phyloP scores from a whole-genome alignment of 805 yeast species.

The Naumovozyma baii region DNA sequence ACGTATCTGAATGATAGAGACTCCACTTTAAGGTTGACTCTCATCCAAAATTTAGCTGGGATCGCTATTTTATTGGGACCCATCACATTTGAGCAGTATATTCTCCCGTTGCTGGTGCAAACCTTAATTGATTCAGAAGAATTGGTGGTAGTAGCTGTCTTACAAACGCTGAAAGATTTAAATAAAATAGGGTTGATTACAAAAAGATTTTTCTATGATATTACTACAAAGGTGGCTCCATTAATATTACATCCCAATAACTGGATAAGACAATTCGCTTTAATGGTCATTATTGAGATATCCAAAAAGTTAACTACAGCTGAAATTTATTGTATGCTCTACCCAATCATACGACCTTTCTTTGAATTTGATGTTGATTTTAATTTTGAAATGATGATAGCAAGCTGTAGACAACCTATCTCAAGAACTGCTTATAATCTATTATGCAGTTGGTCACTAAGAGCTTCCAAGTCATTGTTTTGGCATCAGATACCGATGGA shows the following conservation, averaged over 20 bases:
- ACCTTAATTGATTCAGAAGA: slow-evolving; percentile 80
- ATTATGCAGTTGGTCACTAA: slow-evolving; percentile 61
- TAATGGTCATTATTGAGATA: slow-evolving; percentile 52
- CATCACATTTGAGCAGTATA: slow-evolving; percentile 74
- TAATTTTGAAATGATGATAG: slow-evolving; percentile 53
- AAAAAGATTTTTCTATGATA: slow-evolving; percentile 44
- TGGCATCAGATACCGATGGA: slow-evolving; percentile 51
- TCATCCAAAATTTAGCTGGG: slow-evolving; percentile 62
- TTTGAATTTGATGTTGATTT: slow-evolving; percentile 71
- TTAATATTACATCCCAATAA: slow-evolving; percentile 78
- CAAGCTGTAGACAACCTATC: slow-evolving; percentile 59
- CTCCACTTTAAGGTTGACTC: slow-evolving; percentile 54
- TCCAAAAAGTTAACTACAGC: slow-evolving; percentile 59
- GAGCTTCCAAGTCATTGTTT: slow-evolving; percentile 59
- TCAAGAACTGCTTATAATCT: slow-evolving; percentile 55
- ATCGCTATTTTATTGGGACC: slow-evolving; percentile 76
- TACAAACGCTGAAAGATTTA: slow-evolving; percentile 48
- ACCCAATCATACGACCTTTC: slow-evolving; percentile 70
- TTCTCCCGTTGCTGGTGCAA: slow-evolving; percentile 76
- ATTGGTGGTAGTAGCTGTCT: slow-evolving; percentile 60
- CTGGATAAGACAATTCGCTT: slow-evolving; percentile 65
- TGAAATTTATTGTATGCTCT: slow-evolving; percentile 71
- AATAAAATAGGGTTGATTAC: slow-evolving; percentile 48
- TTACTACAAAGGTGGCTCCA: slow-evolving; percentile 41
- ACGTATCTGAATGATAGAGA: slow-evolving; percentile 81